Conservation (phyloP, 1,284 basidiomycete species). For the Pyrrhoderma noxium region DNA sequence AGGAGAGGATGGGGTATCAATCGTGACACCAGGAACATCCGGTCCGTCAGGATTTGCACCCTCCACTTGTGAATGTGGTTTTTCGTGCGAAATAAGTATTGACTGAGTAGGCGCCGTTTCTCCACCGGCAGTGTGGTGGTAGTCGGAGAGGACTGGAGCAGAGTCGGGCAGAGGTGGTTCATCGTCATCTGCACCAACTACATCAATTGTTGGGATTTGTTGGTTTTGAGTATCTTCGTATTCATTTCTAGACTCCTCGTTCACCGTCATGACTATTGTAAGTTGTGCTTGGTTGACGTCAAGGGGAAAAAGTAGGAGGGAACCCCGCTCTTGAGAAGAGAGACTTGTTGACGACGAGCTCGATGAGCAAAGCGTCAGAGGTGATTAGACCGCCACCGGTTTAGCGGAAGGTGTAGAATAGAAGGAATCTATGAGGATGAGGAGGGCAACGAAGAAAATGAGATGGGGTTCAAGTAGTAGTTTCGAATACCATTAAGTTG, state of each 20-base stretch:
- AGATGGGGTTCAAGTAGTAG: background rate
- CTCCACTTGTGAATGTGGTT: constrained; percentile 1
- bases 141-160: background rate
- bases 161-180: background rate
- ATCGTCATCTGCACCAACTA: constrained; percentile 13
- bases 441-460: background rate
- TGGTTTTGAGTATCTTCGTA: background rate
- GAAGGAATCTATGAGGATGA: background rate
- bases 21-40: background rate
- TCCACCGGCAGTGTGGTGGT: constrained; percentile 1
- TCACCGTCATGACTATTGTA: background rate
- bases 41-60: background rate
- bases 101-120: background rate
- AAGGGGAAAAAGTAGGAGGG: background rate
- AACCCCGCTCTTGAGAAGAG: background rate
- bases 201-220: constrained; percentile 15
- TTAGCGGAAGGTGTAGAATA: background rate
- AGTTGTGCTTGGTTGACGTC: background rate
- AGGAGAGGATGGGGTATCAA: background rate
- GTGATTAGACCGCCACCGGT: background rate
- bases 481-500: too few species aligned
- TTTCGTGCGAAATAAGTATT: constrained; percentile 7
- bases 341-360: background rate
- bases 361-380: background rate
- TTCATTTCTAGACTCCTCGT: background rate